These are phyloP conservation scores for Paecilomyces formosus DNA, from an alignment of 2,329 filamentous ascomycete genomes.

Conservation along the genomic window DNA sequence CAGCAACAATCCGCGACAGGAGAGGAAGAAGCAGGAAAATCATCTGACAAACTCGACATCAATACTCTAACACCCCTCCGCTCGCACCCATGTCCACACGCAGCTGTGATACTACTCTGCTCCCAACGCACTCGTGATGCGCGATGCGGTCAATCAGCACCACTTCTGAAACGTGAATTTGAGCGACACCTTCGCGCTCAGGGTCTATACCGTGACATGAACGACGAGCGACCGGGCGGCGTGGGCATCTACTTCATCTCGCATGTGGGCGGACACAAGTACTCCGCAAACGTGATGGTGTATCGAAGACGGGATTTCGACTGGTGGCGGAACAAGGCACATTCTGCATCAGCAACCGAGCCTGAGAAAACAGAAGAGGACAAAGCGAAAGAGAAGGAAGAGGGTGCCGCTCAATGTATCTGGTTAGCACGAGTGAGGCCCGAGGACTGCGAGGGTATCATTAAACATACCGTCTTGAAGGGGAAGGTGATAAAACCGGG, in stretches of 20 bases:
- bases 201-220: slow-evolving; percentile 75
- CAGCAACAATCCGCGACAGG: not conserved
- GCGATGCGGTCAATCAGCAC: slow-evolving; percentile 88
- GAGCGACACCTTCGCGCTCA: slow-evolving; percentile 80
- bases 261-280: slow-evolving; percentile 95
- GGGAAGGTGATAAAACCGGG: slow-evolving; percentile 91
- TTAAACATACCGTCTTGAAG: slow-evolving; percentile 81
- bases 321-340: slow-evolving; percentile 20
- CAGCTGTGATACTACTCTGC: slow-evolving; percentile 83
- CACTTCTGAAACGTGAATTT: slow-evolving; percentile 78
- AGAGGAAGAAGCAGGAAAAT: slow-evolving; percentile 2
- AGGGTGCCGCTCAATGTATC: slow-evolving; percentile 77
- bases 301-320: slow-evolving; percentile 57
- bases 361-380: slow-evolving; percentile 33
- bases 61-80: slow-evolving; percentile 37
- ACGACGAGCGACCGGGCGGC: slow-evolving; percentile 83
- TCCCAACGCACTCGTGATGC: slow-evolving; percentile 91
- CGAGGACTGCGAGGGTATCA: slow-evolving; percentile 87
- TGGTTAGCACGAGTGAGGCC: slow-evolving; percentile 82
- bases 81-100: slow-evolving; percentile 67
- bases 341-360: slow-evolving; percentile 8
- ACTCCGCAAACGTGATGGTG: slow-evolving; percentile 87
- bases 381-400: slow-evolving; percentile 21
- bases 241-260: slow-evolving; percentile 95
- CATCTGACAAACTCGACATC: slow-evolving; percentile 12